Evolutionary conservation across 179 eudicot species (phyloP).

Genomic region (Spergularia azorica): DNA sequence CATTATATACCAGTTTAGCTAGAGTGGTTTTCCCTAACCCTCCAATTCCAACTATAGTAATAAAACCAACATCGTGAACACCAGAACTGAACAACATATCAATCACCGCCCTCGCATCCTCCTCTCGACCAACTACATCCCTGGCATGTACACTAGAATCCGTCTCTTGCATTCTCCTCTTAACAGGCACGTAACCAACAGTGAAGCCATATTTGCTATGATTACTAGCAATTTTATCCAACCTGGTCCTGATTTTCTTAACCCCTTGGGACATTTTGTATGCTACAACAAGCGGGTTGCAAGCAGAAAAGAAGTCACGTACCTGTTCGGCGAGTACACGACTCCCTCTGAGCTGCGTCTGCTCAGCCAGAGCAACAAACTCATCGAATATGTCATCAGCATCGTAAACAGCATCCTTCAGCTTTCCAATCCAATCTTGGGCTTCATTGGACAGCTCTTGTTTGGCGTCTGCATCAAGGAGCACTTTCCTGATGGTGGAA

Average conservation of each 20-base stretch:
- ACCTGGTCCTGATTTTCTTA: conserved; percentile 3
- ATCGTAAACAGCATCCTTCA: conserved; percentile 13
- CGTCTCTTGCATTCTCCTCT: conserved; percentile 3
- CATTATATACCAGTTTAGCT: conserved; percentile 27
- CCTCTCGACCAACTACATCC: conserved; percentile 26
- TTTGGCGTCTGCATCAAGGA: neutral
- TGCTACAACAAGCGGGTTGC: neutral
- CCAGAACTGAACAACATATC: neutral
- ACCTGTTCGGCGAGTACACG: neutral
- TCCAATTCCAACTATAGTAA: conserved; percentile 27
- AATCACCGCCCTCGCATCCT: conserved; percentile 5
- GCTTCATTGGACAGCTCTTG: conserved; percentile 10
- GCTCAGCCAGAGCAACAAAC: conserved; percentile 4
- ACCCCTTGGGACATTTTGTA: conserved; percentile 10
- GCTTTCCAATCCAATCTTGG: conserved; percentile 10
- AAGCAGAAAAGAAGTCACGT: neutral
- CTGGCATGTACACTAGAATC: neutral
- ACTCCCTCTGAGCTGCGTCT: neutral
- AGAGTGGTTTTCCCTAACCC: conserved; percentile 34
- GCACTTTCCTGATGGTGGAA: conserved; percentile 6
- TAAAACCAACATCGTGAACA: neutral
- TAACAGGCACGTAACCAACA: neutral
- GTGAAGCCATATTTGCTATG: conserved; percentile 9
- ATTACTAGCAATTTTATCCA: conserved; percentile 12
- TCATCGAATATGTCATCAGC: conserved; percentile 11